Evolutionary conservation across 2,329 filamentous ascomycete species (phyloP), one percentile per base, ranked within the genome.

Genomic region (Aspergillus pseudotamarii): DNA sequence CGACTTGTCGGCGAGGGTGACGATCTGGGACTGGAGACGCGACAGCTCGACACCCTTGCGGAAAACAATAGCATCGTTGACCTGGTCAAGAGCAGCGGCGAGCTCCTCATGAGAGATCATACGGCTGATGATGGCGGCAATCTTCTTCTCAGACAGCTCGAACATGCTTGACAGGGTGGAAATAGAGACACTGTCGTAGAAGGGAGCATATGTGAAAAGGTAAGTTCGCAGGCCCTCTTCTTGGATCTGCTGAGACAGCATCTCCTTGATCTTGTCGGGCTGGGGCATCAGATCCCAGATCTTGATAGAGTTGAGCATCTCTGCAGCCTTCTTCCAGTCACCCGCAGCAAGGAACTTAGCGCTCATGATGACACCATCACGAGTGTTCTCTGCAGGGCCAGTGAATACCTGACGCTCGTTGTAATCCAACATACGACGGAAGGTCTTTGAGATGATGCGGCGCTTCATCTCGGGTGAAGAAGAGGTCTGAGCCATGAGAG

Each of bases 51-150:
- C 95, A 64, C 95, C 96, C 89, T 99, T 98, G 81, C 95, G 91
- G 92, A 99, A 99, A 83, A 98, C 95, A 81, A 99, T 93, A 58
- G 93, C 96, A 71, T 91, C 90, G 74, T 96, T 97, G 81, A 99
- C 94, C 82, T 99, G 95, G 84, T 99, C 96, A 32, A 99, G 88
- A 43, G 95, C 96, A 50, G 95, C 95, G 11, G 92, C 92, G 57
- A 99, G 89, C 81, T 99, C 95, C 82, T 99, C 95, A 84, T 99
- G 95, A 74, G 93, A 96, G 80, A 99, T 98, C 95, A 99, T 99
- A 85, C 96, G 96, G 86, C 93, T 96, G 75, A 99, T 89, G 61
- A 99, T 89, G 41, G 95, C 93, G n/a, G 91, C 85, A 58, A 97
- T 94, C 86, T 98, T 98, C 82, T 90, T 88, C 71, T 90, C 84